A percentile compares a stretch with the other conserved stretches of the same genome.
Conservation (phyloP, 305 asterid species). For the Fraxinus xanthoxyloides region DNA sequence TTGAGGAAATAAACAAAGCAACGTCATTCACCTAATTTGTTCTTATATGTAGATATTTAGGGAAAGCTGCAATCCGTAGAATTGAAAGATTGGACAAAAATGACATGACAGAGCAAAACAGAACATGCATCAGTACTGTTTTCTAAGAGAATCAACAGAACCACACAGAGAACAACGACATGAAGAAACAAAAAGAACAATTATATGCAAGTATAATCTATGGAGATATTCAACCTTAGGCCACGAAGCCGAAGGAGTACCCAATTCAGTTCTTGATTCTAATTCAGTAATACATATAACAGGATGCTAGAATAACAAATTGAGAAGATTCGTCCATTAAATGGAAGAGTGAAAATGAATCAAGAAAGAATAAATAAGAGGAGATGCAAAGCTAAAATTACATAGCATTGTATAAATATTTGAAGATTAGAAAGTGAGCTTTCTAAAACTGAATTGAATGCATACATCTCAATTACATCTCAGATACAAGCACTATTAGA, state of each 20-base stretch:
- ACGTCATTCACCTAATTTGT: slow-evolving; percentile 9
- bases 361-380: not conserved
- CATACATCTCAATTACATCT: not conserved
- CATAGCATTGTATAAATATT: not conserved
- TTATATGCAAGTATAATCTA: not conserved
- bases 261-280: not conserved
- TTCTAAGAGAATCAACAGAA: not conserved
- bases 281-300: not conserved
- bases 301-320: not conserved
- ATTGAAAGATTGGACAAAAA: slow-evolving; percentile 10
- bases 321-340: not conserved
- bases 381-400: not conserved
- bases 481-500: not conserved
- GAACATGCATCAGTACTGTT: not conserved
- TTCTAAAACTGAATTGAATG: not conserved
- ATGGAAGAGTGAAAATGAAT: not conserved
- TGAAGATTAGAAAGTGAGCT: not conserved
- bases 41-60: not conserved
- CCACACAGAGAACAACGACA: not conserved
- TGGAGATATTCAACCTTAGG: slow-evolving; percentile 1
- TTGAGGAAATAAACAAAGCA: not conserved
- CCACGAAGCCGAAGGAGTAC: not conserved
- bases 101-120: not conserved
- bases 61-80: not conserved
- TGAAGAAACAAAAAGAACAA: not conserved